phyloP scores from a whole-genome alignment of 164 flowering plant genomes.

The Piper betle region DNA sequence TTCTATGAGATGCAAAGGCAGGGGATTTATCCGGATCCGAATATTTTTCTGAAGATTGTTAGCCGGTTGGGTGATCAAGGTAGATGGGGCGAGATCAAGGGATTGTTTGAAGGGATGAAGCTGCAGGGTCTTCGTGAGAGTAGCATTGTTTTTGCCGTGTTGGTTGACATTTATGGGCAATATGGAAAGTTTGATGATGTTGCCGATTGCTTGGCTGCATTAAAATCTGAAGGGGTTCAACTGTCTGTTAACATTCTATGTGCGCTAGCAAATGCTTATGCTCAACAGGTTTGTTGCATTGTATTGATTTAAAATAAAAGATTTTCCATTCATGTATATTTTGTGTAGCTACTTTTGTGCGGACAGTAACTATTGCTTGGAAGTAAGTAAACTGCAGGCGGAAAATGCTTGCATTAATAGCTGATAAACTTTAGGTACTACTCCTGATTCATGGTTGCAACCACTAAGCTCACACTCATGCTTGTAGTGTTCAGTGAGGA shows the following conservation, averaged over 20 bases:
- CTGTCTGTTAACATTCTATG: slow-evolving; percentile 45
- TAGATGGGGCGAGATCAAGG: slow-evolving; percentile 56
- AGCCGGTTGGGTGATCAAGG: slow-evolving; percentile 68
- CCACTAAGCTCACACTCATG: too few relatives aligned
- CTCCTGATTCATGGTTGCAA: too few relatives aligned
- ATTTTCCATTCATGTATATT: too few relatives aligned
- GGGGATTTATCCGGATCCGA: slow-evolving; percentile 80
- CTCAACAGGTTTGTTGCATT: slow-evolving; percentile 47
- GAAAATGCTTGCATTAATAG: too few relatives aligned
- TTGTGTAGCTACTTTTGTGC: too few relatives aligned
- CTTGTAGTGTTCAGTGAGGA: neutral
- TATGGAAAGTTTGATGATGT: slow-evolving; percentile 60
- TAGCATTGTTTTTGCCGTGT: slow-evolving; percentile 48
- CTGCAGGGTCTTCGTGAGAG: slow-evolving; percentile 33
- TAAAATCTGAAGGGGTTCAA: slow-evolving; percentile 47
- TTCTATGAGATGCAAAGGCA: slow-evolving; percentile 62
- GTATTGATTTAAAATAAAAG: too few relatives aligned
- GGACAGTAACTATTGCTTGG: too few relatives aligned
- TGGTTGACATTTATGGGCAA: slow-evolving; percentile 82
- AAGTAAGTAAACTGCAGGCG: too few relatives aligned
- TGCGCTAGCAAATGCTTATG: slow-evolving; percentile 71
- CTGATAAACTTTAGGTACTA: too few relatives aligned
- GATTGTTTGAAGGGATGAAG: slow-evolving; percentile 52
- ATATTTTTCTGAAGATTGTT: slow-evolving; percentile 54
- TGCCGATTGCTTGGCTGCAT: slow-evolving; percentile 42